These are phyloP conservation scores for Lactifluus echinatus DNA, from an alignment of 768 basidiomycete genomes.

Conservation along the genomic window DNA sequence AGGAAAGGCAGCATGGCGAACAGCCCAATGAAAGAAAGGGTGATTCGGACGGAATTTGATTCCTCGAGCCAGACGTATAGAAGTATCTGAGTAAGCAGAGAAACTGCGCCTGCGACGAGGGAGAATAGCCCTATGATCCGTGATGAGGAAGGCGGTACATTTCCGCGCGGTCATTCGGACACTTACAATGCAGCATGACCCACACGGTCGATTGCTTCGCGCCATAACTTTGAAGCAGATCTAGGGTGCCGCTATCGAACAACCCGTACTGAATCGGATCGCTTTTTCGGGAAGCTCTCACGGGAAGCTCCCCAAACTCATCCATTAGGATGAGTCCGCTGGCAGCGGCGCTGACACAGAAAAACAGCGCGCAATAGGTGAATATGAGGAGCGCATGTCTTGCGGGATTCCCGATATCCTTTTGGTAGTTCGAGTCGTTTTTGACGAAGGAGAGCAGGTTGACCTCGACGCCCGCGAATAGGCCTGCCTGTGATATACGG, in stretches of 20 bases:
- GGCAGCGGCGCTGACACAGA: conserved; percentile 14
- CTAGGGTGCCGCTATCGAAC: conserved; percentile 10
- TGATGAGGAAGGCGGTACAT: not conserved
- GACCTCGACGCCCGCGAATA: conserved; percentile 12
- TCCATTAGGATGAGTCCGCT: conserved; percentile 18
- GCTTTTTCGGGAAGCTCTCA: conserved; percentile 8
- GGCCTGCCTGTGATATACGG: conserved; percentile 1
- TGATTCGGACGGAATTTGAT: conserved; percentile 8
- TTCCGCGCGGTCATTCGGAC: not conserved
- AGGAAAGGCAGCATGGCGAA: conserved; percentile 8
- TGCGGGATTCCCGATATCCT: not conserved
- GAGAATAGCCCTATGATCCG: conserved; percentile 9
- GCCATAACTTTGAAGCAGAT: conserved; percentile 12
- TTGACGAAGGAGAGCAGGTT: conserved; percentile 16
- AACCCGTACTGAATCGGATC: conserved; percentile 8
- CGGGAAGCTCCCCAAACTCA: conserved; percentile 16
- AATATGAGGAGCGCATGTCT: conserved; percentile 13
- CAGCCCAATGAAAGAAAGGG: conserved; percentile 6
- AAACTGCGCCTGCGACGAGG: conserved; percentile 1
- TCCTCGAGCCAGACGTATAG: conserved; percentile 15
- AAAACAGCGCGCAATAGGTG: conserved; percentile 18
- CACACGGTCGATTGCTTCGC: conserved; percentile 13
- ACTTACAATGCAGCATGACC: conserved; percentile 20
- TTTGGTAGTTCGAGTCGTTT: not conserved
- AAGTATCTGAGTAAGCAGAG: conserved; percentile 1